A percentile compares a stretch with the other conserved stretches of the same genome.
These are phyloP conservation scores for Zygoascus bituminiphila DNA, from an alignment of 805 yeast species.

Conservation along the genomic window DNA sequence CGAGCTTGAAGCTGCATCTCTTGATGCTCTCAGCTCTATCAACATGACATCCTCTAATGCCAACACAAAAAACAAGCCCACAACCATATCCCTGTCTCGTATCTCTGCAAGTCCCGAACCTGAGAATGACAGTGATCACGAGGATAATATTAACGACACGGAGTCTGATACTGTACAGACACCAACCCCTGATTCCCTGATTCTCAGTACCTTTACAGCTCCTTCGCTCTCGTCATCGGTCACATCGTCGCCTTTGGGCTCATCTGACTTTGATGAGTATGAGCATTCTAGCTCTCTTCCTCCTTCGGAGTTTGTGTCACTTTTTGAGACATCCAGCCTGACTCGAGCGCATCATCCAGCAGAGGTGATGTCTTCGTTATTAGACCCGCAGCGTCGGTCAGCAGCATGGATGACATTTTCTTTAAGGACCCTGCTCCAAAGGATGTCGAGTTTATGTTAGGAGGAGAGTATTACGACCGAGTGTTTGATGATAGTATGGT, in stretches of 20 bases:
- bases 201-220: slow-evolving; percentile 14
- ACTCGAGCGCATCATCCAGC: slow-evolving; percentile 25
- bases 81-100: too few relatives aligned
- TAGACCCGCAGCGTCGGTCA: slow-evolving; percentile 23
- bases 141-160: background rate
- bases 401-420: background rate
- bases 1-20: background rate
- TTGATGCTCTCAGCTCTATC: background rate
- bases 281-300: slow-evolving; percentile 1
- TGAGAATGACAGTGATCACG: background rate
- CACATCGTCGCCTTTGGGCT: slow-evolving; percentile 17
- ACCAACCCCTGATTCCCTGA: slow-evolving; percentile 17
- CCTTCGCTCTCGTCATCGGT: slow-evolving; percentile 20
- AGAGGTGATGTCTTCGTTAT: slow-evolving; percentile 18
- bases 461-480: background rate
- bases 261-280: slow-evolving; percentile 6
- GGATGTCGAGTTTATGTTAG: background rate
- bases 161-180: background rate
- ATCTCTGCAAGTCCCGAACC: too few relatives aligned
- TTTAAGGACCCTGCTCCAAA: background rate
- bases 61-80: too few relatives aligned
- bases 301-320: slow-evolving; percentile 1
- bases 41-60: too few relatives aligned
- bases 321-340: slow-evolving; percentile 14
- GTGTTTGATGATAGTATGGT: slow-evolving; percentile 1